Evolutionary conservation across 352 stramenopile species (phyloP).

Genomic region (Halophytophthora batemanensis): DNA sequence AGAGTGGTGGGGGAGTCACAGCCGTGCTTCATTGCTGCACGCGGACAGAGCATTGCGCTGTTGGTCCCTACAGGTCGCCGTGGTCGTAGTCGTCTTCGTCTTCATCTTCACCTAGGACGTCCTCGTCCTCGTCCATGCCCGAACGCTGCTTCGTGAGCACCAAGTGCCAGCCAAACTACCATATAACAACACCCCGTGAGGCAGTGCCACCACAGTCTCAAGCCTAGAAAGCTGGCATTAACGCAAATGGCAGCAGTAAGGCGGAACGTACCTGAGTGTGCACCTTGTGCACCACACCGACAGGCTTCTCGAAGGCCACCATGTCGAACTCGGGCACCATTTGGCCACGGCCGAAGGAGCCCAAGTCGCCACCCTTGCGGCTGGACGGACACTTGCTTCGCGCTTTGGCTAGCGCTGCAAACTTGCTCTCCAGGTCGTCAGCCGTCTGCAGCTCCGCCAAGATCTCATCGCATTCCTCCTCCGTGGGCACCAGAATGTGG

Average conservation of each 20-base stretch:
- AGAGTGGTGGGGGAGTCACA: too few relatives aligned
- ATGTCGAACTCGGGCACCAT: slow-evolving; percentile 79
- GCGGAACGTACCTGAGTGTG: slow-evolving; percentile 50
- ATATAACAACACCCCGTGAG: slow-evolving; percentile 1
- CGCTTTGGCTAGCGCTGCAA: slow-evolving; percentile 52
- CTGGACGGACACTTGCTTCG: slow-evolving; percentile 73
- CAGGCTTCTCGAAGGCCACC: slow-evolving; percentile 69
- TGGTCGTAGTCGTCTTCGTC: slow-evolving; percentile 23
- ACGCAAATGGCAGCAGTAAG: background rate
- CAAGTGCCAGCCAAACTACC: slow-evolving; percentile 80
- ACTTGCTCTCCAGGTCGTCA: slow-evolving; percentile 43
- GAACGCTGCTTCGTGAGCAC: slow-evolving; percentile 66
- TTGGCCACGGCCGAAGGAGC: slow-evolving; percentile 61
- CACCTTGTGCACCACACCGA: slow-evolving; percentile 74
- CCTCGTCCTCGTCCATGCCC: slow-evolving; percentile 38
- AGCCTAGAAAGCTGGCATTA: background rate
- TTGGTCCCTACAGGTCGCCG: slow-evolving; percentile 12
- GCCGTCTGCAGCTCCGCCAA: slow-evolving; percentile 38
- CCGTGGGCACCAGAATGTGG: slow-evolving; percentile 72
- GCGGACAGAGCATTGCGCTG: background rate
- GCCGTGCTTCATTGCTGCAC: too few relatives aligned
- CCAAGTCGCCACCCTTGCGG: slow-evolving; percentile 58
- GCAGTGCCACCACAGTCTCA: background rate
- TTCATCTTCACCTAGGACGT: slow-evolving; percentile 13
- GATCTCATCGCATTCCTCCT: slow-evolving; percentile 56